These are phyloP conservation scores for Cytospora piceicola DNA, from an alignment of 2,329 filamentous ascomycete genomes.

Conservation along the genomic window DNA sequence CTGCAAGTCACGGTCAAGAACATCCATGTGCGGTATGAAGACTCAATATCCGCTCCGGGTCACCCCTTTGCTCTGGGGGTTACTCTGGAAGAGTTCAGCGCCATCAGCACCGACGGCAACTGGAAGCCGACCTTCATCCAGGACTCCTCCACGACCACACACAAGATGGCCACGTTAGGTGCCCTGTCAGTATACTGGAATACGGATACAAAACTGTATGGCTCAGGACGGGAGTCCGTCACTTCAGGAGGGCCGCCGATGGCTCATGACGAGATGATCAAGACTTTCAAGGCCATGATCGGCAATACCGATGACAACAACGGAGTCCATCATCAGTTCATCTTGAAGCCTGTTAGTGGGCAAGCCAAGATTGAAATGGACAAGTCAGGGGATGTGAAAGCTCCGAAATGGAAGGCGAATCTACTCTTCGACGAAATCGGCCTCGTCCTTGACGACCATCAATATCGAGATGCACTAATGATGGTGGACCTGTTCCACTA, in stretches of 20 bases:
- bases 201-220: constrained; percentile 84
- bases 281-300: constrained; percentile 78
- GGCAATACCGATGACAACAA: constrained; percentile 52
- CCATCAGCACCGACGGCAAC: constrained; percentile 90
- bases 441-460: constrained; percentile 94
- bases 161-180: constrained; percentile 91
- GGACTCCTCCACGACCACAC: constrained; percentile 77
- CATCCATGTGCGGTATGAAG: constrained; percentile 97
- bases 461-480: constrained; percentile 97
- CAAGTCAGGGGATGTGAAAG: constrained; percentile 80
- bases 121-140: constrained; percentile 98
- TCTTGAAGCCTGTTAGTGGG: constrained; percentile 92
- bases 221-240: constrained; percentile 75
- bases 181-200: constrained; percentile 98
- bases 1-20: constrained; percentile 97
- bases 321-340: constrained; percentile 75
- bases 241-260: constrained; percentile 62
- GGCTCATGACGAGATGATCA: constrained; percentile 76
- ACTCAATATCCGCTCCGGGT: constrained; percentile 91
- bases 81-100: constrained; percentile 94
- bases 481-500: constrained; percentile 98
- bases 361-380: constrained; percentile 94
- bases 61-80: constrained; percentile 94
- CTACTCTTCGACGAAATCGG: constrained; percentile 96
- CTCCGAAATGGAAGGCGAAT: constrained; percentile 86